Percentiles rank a stretch among this genome's conserved stretches.
Evolutionary conservation across 345 rosid genomes (phyloP).

Genomic region (Euphorbia lathyris): DNA sequence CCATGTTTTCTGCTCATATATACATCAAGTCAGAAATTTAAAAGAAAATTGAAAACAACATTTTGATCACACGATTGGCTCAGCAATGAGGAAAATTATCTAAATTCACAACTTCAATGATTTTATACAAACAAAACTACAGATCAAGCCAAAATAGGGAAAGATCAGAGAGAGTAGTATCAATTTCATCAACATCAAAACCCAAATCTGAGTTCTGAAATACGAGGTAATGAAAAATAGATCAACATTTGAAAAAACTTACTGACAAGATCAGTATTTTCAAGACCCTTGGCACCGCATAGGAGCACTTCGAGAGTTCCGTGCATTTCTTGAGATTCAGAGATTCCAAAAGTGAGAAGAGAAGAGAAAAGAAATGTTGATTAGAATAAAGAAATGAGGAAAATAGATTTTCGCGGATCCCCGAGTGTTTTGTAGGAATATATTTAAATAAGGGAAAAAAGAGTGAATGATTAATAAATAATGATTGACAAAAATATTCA

Average conservation of each 20-base stretch:
- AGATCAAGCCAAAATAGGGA: not conserved
- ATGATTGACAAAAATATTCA: not conserved
- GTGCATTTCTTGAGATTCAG: slow-evolving; percentile 28
- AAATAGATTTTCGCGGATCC: not conserved
- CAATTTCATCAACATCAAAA: not conserved
- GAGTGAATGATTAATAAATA: not conserved
- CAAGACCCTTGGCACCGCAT: slow-evolving; percentile 61
- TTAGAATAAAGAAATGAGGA: not conserved
- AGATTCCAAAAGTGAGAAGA: not conserved
- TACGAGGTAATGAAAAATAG: not conserved
- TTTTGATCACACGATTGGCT: not conserved
- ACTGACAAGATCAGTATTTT: slow-evolving; percentile 29
- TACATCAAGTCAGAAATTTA: not conserved
- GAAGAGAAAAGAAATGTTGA: not conserved
- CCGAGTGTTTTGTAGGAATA: too few species aligned
- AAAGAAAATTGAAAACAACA: not conserved
- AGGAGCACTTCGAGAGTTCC: slow-evolving; percentile 70
- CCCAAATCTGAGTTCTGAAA: not conserved
- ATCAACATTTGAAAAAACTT: not conserved
- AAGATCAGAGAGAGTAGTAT: not conserved
- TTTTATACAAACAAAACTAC: not conserved
- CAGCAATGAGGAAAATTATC: too few species aligned
- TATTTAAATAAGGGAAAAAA: not conserved
- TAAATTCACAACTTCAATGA: not conserved
- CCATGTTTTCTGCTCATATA: slow-evolving; percentile 50